phyloP scores from a whole-genome alignment of 805 yeast genomes.

The Suhomyces kilbournensis region DNA sequence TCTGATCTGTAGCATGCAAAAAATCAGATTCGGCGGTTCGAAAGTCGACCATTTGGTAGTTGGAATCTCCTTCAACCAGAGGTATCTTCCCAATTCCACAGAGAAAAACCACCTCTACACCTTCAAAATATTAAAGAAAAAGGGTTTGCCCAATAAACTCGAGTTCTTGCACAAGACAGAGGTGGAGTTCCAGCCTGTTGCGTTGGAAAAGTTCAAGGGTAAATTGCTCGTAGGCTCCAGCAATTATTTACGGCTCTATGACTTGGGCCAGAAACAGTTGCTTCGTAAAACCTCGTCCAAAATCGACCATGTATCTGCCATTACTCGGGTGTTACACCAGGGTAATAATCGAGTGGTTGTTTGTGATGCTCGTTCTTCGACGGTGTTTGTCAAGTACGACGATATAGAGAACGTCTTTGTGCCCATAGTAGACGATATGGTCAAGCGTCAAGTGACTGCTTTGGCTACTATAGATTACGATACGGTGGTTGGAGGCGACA shows the following conservation, averaged over 20 bases:
- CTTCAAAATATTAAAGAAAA: conserved; percentile 29
- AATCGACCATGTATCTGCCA: conserved; percentile 43
- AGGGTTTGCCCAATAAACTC: conserved; percentile 20
- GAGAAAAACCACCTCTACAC: conserved; percentile 31
- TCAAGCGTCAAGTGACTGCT: conserved; percentile 64
- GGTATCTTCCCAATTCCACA: conserved; percentile 25
- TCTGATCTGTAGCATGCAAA: conserved; percentile 40
- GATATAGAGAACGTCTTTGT: conserved; percentile 47
- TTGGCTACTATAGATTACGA: conserved; percentile 63
- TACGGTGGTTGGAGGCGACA: conserved; percentile 82
- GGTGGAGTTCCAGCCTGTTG: conserved; percentile 45
- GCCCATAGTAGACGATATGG: conserved; percentile 66
- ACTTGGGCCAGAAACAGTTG: conserved; percentile 76
- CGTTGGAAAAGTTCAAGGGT: conserved; percentile 54
- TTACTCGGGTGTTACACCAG: conserved; percentile 51
- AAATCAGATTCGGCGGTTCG: conserved; percentile 24
- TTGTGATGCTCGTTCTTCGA: conserved; percentile 71
- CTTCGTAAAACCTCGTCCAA: conserved; percentile 58
- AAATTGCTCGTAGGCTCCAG: conserved; percentile 58
- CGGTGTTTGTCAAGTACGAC: conserved; percentile 55
- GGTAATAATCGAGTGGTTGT: conserved; percentile 58
- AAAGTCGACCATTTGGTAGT: conserved; percentile 42
- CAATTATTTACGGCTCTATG: conserved; percentile 56
- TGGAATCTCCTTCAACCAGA: conserved; percentile 36
- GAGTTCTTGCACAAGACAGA: conserved; percentile 58